Conservation (phyloP, 202 grass and related monocot species). For the Zizania palustris region DNA sequence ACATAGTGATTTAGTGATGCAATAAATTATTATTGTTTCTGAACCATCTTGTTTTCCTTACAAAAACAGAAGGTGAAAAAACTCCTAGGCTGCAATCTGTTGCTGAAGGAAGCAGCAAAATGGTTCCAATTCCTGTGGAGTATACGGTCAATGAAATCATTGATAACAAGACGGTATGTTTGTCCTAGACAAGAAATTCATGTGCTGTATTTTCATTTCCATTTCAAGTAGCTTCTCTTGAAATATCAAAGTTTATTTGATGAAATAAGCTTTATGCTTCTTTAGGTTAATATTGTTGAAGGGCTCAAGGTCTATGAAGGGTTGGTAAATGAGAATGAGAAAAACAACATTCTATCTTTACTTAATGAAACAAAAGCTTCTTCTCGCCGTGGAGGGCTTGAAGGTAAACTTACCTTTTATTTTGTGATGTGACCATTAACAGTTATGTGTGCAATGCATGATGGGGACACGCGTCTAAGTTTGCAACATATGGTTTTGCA, state of each 20-base stretch:
- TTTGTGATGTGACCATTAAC: background rate
- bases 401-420: constrained; percentile 55
- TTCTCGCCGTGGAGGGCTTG: constrained; percentile 54
- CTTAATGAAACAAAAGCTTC: constrained; percentile 78
- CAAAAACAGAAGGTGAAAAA: constrained; percentile 37
- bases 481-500: background rate
- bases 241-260: constrained; percentile 23
- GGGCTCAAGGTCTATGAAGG: constrained; percentile 91
- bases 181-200: constrained; percentile 11
- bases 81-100: constrained; percentile 9
- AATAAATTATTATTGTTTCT: constrained; percentile 7
- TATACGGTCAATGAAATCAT: constrained; percentile 58
- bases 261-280: constrained; percentile 31
- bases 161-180: constrained; percentile 66
- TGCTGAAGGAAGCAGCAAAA: constrained; percentile 46
- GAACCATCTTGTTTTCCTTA: constrained; percentile 15
- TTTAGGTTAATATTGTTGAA: constrained; percentile 83
- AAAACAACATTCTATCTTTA: constrained; percentile 64
- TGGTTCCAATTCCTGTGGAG: constrained; percentile 43
- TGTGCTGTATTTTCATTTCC: background rate
- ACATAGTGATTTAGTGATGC: background rate
- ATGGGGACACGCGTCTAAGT: background rate
- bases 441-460: background rate
- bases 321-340: constrained; percentile 56
- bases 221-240: constrained; percentile 18